phyloP scores from a whole-genome alignment of 257 asterid genomes.

The Jacaranda copaia region DNA sequence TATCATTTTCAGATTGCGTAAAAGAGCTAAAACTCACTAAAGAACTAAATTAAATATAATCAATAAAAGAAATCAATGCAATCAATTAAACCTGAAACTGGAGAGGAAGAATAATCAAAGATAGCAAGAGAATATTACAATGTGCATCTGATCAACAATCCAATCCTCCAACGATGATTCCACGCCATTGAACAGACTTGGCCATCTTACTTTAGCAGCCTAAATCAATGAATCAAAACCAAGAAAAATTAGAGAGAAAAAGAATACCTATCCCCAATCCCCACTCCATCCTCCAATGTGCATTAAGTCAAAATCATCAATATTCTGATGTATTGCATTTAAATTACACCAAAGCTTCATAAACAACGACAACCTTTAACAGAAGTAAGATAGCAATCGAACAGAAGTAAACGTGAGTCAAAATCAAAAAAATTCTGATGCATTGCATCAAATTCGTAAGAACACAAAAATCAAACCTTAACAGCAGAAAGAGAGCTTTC shows the following conservation, averaged over 20 bases:
- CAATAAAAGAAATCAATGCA: background rate
- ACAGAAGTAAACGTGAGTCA: constrained; percentile 35
- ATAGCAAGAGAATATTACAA: constrained; percentile 44
- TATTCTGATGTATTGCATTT: background rate
- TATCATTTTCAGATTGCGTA: constrained; percentile 17
- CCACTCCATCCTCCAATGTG: background rate
- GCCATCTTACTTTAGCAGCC: constrained; percentile 99
- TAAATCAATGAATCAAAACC: constrained; percentile 26
- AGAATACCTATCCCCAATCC: background rate
- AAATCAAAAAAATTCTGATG: constrained; percentile 20
- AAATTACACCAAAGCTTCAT: background rate
- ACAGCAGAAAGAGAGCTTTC: constrained; percentile 97
- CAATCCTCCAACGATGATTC: constrained; percentile 80
- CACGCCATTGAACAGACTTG: constrained; percentile 68
- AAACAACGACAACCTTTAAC: background rate
- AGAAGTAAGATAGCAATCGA: constrained; percentile 2
- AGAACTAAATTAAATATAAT: background rate
- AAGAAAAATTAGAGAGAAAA: background rate
- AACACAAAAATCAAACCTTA: constrained; percentile 56
- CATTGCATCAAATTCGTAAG: background rate
- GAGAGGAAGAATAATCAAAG: background rate
- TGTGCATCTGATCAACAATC: constrained; percentile 96
- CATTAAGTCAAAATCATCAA: background rate
- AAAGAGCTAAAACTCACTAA: background rate
- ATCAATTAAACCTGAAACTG: background rate